phyloP scores from a whole-genome alignment of 2,329 filamentous ascomycete genomes.

The Bimuria novae-zelandiae region DNA sequence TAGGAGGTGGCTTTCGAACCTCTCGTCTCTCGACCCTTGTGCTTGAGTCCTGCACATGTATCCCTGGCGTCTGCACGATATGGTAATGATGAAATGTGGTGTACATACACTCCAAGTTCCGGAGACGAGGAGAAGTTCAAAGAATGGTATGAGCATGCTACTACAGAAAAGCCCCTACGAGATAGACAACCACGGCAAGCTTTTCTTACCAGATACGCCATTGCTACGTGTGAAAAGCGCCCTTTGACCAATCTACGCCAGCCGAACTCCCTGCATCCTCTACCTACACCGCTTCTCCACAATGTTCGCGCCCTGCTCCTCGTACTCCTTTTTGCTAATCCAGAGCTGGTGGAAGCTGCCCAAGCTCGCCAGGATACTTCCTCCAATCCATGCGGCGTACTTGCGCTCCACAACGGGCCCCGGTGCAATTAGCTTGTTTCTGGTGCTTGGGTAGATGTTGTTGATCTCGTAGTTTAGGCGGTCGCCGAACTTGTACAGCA shows the following conservation, averaged over 20 bases:
- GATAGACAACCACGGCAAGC: too few relatives aligned
- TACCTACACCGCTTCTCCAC: constrained; percentile 97
- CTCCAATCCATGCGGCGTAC: constrained; percentile 94
- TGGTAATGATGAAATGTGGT: too few relatives aligned
- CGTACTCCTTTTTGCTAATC: constrained; percentile 97
- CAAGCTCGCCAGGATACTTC: constrained; percentile 91
- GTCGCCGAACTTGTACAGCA: constrained; percentile 91
- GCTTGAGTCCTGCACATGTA: too few relatives aligned
- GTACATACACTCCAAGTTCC: too few relatives aligned
- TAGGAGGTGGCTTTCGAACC: too few relatives aligned
- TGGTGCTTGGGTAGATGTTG: constrained; percentile 78
- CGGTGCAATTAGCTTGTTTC: constrained; percentile 86
- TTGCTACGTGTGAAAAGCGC: too few relatives aligned
- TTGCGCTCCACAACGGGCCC: constrained; percentile 85
- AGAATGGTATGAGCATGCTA: too few relatives aligned
- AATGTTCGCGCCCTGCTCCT: constrained; percentile 87
- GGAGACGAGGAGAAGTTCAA: too few relatives aligned
- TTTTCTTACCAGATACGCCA: too few relatives aligned
- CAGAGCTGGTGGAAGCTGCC: constrained; percentile 99
- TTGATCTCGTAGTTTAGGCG: constrained; percentile 84
- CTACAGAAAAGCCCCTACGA: too few relatives aligned
- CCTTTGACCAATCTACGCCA: neutral
- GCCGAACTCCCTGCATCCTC: neutral
- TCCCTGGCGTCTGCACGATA: too few relatives aligned
- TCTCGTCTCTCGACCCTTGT: too few relatives aligned